phyloP scores from a whole-genome alignment of 202 grass and related monocot genomes.

The Setaria italica region DNA sequence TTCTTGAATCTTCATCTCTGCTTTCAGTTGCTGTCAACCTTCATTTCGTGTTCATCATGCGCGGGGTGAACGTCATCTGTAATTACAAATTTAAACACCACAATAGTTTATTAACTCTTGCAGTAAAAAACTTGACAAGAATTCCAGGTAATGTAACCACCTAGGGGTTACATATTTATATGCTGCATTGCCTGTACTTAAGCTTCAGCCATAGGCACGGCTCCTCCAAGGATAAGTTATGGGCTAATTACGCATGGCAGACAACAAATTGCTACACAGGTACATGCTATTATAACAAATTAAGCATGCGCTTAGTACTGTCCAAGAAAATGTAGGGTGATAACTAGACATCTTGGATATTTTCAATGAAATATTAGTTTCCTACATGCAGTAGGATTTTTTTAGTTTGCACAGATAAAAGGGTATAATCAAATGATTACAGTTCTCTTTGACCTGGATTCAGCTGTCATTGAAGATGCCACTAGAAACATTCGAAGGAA shows the following conservation, averaged over 20 bases:
- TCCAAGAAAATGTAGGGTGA: not conserved
- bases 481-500: constrained; percentile 32
- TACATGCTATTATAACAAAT: not conserved
- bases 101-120: constrained; percentile 31
- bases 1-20: constrained; percentile 20
- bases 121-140: constrained; percentile 2
- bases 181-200: not conserved
- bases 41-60: constrained; percentile 29
- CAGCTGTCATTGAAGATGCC: not conserved
- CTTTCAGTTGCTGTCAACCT: constrained; percentile 41
- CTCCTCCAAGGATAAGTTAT: constrained; percentile 15
- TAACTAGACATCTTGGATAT: not conserved
- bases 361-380: not conserved
- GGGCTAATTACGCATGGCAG: constrained; percentile 2
- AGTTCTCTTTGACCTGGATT: constrained; percentile 16
- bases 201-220: not conserved
- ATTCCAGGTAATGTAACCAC: constrained; percentile 3
- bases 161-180: not conserved
- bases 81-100: constrained; percentile 23
- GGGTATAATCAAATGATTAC: not conserved
- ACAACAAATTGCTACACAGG: not conserved
- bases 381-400: not conserved
- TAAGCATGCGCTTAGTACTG: not conserved
- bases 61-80: constrained; percentile 39
- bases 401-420: constrained; percentile 14